Percentiles rank a stretch among this genome's conserved stretches.
phyloP scores from a whole-genome alignment of 2,329 filamentous ascomycete species.

The Colletotrichum tabaci region DNA sequence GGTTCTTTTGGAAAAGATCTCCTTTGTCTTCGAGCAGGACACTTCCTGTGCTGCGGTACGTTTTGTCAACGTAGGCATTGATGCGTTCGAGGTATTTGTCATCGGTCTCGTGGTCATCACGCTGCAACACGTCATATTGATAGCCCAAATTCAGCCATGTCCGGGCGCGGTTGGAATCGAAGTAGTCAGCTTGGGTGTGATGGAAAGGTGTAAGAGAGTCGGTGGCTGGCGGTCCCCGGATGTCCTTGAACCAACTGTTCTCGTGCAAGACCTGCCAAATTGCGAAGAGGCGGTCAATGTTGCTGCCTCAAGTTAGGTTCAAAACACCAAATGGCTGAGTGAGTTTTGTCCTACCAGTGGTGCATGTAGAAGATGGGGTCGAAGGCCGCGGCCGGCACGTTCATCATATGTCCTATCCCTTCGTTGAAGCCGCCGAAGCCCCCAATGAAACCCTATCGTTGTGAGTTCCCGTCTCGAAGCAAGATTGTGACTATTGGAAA shows the following conservation, averaged over 20 bases:
- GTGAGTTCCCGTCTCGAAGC: neutral
- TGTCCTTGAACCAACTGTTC: neutral
- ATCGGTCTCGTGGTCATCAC: neutral
- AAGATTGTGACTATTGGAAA: neutral
- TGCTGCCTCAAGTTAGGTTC: neutral
- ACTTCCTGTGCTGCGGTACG: neutral
- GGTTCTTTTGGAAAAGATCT: neutral
- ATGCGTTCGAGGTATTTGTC: neutral
- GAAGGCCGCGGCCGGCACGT: slow-evolving; percentile 70
- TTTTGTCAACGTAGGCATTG: neutral
- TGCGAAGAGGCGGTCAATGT: neutral
- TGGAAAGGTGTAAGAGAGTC: neutral
- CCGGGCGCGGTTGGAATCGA: neutral
- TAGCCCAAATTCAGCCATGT: neutral
- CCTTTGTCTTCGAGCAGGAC: neutral
- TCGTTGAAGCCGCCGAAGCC: slow-evolving; percentile 47
- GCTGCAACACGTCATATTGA: neutral
- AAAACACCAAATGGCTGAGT: neutral
- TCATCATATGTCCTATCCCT: slow-evolving; percentile 66
- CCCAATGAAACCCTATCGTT: neutral
- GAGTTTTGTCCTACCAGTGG: slow-evolving; percentile 59
- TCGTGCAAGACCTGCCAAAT: neutral
- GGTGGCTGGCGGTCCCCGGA: neutral
- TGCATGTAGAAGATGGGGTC: slow-evolving; percentile 77
- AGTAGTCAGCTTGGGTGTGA: neutral